Conservation (phyloP, 176 grass and related monocot genomes). For the Cocos nucifera region DNA sequence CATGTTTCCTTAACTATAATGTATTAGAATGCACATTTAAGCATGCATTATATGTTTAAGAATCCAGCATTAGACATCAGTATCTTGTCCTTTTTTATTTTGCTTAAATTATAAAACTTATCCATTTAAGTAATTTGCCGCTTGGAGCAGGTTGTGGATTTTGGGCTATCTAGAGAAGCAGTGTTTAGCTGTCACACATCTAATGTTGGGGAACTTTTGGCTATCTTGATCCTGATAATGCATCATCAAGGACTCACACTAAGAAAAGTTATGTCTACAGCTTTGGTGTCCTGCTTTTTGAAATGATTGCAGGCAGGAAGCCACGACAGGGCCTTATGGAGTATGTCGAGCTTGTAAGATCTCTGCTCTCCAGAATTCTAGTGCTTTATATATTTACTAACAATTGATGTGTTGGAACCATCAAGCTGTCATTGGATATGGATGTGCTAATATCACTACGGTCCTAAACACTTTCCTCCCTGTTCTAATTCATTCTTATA, state of each 20-base stretch:
- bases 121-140: conserved; percentile 1
- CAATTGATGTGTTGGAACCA: no score
- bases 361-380: background rate
- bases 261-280: conserved; percentile 99
- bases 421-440: no score
- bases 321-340: conserved; percentile 96
- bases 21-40: no score
- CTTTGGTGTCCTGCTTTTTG: conserved; percentile 82
- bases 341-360: conserved; percentile 88
- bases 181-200: conserved; percentile 44
- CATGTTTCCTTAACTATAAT: no score
- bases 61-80: no score
- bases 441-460: no score
- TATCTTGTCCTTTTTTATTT: no score
- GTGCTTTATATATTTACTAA: no score
- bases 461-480: no score
- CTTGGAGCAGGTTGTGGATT: conserved; percentile 69
- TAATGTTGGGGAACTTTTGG: conserved; percentile 76
- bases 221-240: conserved; percentile 89
- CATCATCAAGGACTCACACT: conserved; percentile 74
- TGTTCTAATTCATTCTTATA: no score
- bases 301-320: conserved; percentile 79
- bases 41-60: no score
- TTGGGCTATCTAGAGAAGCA: conserved; percentile 88
- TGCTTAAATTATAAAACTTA: background rate